Conservation (phyloP, 2,329 filamentous ascomycete genomes). For the Colletotrichum sidae region DNA sequence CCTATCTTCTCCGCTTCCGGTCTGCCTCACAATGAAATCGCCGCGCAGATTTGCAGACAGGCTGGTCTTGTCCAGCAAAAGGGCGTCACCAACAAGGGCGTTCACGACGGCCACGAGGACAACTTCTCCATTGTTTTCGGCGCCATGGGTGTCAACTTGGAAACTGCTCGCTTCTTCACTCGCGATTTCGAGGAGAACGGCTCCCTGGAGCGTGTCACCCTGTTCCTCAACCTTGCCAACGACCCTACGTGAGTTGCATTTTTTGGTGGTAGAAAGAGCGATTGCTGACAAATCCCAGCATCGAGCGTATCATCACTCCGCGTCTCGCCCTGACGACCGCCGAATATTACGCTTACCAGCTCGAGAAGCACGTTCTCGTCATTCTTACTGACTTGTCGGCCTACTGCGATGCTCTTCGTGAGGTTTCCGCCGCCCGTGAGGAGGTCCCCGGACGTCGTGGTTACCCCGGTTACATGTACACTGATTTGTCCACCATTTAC, state of each 20-base stretch:
- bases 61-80: conserved; percentile 87
- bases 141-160: conserved; percentile 99
- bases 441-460: conserved; percentile 99
- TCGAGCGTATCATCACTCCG: conserved; percentile 99
- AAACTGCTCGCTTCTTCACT: conserved; percentile 98
- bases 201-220: conserved; percentile 94
- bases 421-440: conserved; percentile 97
- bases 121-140: conserved; percentile 99
- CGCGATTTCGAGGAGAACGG: conserved; percentile 99
- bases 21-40: conserved; percentile 99
- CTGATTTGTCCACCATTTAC: conserved; percentile 99
- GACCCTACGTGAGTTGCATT: conserved; percentile 84
- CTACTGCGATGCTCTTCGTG: conserved; percentile 98
- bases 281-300: conserved; percentile 64
- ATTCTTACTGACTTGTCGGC: conserved; percentile 98
- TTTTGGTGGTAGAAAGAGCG: too few relatives aligned
- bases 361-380: conserved; percentile 99
- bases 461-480: conserved; percentile 99
- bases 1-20: conserved; percentile 98
- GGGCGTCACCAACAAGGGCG: conserved; percentile 87
- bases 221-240: conserved; percentile 99
- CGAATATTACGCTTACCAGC: conserved; percentile 99
- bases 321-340: conserved; percentile 97
- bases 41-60: conserved; percentile 98
- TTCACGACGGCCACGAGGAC: conserved; percentile 96